Evolutionary conservation across 805 yeast genomes (phyloP).

Genomic region (Zygosaccharomyces lentus): DNA sequence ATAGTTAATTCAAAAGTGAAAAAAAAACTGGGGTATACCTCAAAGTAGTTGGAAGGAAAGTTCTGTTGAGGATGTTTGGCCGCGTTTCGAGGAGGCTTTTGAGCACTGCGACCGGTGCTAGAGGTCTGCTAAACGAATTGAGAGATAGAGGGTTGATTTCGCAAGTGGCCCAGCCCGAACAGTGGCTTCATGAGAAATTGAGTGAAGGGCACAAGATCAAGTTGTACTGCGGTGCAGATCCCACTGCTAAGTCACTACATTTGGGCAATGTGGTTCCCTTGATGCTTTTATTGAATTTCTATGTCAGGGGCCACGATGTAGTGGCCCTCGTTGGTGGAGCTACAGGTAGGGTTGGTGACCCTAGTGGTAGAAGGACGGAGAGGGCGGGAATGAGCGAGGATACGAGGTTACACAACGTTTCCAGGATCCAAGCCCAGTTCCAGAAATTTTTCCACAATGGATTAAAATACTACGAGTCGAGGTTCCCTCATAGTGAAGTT

Average conservation of each 20-base stretch:
- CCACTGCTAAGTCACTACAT: conserved; percentile 85
- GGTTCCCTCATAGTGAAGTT: conserved; percentile 36
- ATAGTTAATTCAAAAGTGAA: not conserved
- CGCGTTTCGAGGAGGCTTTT: conserved; percentile 8
- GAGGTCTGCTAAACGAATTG: conserved; percentile 17
- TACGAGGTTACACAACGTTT: conserved; percentile 53
- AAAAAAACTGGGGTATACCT: not conserved
- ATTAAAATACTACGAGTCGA: conserved; percentile 50
- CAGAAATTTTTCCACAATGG: conserved; percentile 57
- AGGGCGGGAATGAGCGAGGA: conserved; percentile 53
- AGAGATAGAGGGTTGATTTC: conserved; percentile 29
- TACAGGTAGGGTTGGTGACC: conserved; percentile 94
- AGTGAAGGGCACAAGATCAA: conserved; percentile 40
- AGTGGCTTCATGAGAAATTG: conserved; percentile 13
- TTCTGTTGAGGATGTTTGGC: not conserved
- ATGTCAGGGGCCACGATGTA: conserved; percentile 78
- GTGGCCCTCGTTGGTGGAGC: conserved; percentile 90
- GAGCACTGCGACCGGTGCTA: conserved; percentile 1
- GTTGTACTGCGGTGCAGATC: conserved; percentile 93
- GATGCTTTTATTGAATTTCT: conserved; percentile 78
- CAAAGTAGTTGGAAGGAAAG: not conserved
- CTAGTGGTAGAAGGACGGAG: conserved; percentile 84
- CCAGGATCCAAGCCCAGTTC: conserved; percentile 59
- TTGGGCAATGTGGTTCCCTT: conserved; percentile 87
- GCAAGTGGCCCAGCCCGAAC: conserved; percentile 32